Evolutionary conservation across 805 yeast genomes (phyloP), one percentile per base, ranked within the genome.

Genomic region (Yamadazyma nakazawae): DNA sequence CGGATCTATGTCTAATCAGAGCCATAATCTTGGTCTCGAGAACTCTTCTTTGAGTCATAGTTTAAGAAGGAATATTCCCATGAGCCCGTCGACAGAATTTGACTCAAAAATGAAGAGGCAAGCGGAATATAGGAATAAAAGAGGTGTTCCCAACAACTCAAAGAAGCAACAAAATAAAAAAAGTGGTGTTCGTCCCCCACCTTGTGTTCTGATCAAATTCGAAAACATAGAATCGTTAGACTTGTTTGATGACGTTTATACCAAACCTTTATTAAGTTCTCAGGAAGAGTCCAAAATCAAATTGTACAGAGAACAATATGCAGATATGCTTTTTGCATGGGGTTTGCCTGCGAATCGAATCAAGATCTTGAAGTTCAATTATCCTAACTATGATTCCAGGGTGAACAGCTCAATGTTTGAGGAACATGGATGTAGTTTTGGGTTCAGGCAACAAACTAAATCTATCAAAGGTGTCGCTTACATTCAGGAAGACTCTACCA

Each of bases 341-440:
- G 95, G 94, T 0, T 70, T 90, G 16, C 86, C 90, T 0, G 76
- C 86, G n/a, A 80, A 84, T 52, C 66, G 96, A 37, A 81, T 88
- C 25, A 91, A 91, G 57, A 78, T 91, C 10, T 62, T 88, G 46
- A 89, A 91, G 64, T 79, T 80, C 68, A 85, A 84, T 56, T 76
- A 75, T 49, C 63, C 77, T 3, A 50, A 57, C 13, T 16, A 47
- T 16, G 48, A 53, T 6, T 13, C 28, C 10, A 19, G 28, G 17
- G 16, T 18, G 3, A 34, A 26, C 18, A 19, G 43, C 16, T 45
- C 50, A 30, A 45, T 31, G 38, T 39, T 59, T 67, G 24, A 60
- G 16, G 64, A 59, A 6, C 76, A 73, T 49, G 60, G 61, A 34
- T 71, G 75, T 37, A 48, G 54, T 40, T 67, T 60, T 47, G 70